phyloP scores from a whole-genome alignment of 2,329 filamentous ascomycete genomes.

The Amphichorda felina region DNA sequence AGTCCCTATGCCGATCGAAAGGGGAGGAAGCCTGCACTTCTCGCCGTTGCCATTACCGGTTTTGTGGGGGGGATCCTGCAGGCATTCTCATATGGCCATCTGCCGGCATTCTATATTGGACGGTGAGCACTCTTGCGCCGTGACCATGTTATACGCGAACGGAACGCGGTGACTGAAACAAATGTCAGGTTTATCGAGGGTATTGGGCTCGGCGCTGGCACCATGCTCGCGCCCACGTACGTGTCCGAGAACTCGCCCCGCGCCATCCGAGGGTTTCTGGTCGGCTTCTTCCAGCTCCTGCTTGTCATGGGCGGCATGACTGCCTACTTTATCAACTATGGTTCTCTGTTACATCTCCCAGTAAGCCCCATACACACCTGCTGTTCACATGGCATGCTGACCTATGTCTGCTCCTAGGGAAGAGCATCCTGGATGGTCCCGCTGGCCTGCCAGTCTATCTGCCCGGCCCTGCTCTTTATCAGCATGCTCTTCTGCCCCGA shows the following conservation, averaged over 20 bases:
- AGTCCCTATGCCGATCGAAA: slow-evolving; percentile 14
- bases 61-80: slow-evolving; percentile 18
- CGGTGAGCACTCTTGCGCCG: slow-evolving; percentile 5
- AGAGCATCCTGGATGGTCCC: slow-evolving; percentile 38
- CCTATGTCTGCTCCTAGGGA: slow-evolving; percentile 3
- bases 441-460: slow-evolving; percentile 42
- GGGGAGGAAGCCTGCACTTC: slow-evolving; percentile 17
- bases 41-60: slow-evolving; percentile 14
- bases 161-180: too few species aligned
- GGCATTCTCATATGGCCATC: slow-evolving; percentile 15
- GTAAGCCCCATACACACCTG: slow-evolving; percentile 2
- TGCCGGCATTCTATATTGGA: slow-evolving; percentile 16
- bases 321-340: slow-evolving; percentile 43
- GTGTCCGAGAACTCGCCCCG: slow-evolving; percentile 48
- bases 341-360: slow-evolving; percentile 26
- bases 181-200: slow-evolving; percentile 34
- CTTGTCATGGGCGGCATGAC: slow-evolving; percentile 38
- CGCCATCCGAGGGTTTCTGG: slow-evolving; percentile 45
- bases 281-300: slow-evolving; percentile 49
- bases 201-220: slow-evolving; percentile 35
- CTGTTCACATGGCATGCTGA: background rate
- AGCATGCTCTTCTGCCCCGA: slow-evolving; percentile 48
- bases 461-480: slow-evolving; percentile 37
- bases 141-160: too few species aligned
- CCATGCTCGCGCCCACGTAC: slow-evolving; percentile 48